phyloP scores from a whole-genome alignment of 352 stramenopile species.

The Saprolegnia parasitica region DNA sequence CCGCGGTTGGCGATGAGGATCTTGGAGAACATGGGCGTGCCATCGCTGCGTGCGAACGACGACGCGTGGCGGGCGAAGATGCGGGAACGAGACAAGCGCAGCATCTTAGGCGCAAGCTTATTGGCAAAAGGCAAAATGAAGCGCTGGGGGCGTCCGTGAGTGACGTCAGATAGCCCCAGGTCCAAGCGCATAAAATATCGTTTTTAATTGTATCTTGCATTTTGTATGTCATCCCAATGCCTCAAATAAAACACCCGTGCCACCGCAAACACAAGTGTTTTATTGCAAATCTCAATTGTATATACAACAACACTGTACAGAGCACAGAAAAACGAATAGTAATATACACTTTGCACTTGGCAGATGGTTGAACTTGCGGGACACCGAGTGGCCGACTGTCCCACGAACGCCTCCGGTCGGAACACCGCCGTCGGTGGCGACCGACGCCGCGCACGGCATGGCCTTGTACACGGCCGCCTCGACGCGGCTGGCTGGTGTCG shows the following conservation, averaged over 20 bases:
- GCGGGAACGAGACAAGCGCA: neutral
- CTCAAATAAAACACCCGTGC: too few relatives aligned
- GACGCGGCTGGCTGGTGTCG: too few relatives aligned
- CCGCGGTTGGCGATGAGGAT: slow-evolving; percentile 90
- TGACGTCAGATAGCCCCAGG: neutral
- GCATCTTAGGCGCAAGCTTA: neutral
- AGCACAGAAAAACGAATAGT: too few relatives aligned
- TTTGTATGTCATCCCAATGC: too few relatives aligned
- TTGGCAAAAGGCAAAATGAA: slow-evolving; percentile 4
- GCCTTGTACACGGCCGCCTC: too few relatives aligned
- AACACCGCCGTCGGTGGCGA: too few relatives aligned
- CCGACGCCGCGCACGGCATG: too few relatives aligned
- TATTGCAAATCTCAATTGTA: too few relatives aligned
- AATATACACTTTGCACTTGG: neutral
- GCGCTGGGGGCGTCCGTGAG: neutral
- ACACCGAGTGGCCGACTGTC: neutral
- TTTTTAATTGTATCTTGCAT: too few relatives aligned
- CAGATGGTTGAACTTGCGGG: slow-evolving; percentile 6
- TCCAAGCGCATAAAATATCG: too few relatives aligned
- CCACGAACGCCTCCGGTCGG: neutral
- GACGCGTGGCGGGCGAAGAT: slow-evolving; percentile 8
- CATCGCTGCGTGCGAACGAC: slow-evolving; percentile 21
- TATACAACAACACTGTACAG: too few relatives aligned
- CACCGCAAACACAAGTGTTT: too few relatives aligned
- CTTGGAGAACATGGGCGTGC: slow-evolving; percentile 61